Evolutionary conservation across 2,329 filamentous ascomycete genomes (phyloP).

Genomic region (Nectriaceae sp.): DNA sequence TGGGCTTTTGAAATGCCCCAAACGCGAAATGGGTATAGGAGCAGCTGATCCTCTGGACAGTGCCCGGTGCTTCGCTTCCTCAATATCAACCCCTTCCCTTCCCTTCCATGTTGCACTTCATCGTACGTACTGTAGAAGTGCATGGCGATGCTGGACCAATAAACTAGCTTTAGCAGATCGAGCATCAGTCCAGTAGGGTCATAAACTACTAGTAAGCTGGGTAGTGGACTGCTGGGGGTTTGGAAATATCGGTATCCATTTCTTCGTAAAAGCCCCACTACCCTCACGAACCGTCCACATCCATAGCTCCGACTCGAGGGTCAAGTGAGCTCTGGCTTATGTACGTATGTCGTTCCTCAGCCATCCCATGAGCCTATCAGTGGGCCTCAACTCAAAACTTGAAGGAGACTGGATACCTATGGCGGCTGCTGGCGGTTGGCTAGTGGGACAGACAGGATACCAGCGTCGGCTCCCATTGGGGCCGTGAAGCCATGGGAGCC

Average conservation of each 20-base stretch:
- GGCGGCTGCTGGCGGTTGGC: no score
- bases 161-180: neutral
- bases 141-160: neutral
- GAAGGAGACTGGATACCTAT: constrained; percentile 6
- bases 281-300: constrained; percentile 19
- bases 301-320: constrained; percentile 22
- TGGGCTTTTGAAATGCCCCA: neutral
- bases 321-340: constrained; percentile 36
- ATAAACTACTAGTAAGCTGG: neutral
- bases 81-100: constrained; percentile 1
- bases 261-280: constrained; percentile 10
- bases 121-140: neutral
- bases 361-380: constrained; percentile 18
- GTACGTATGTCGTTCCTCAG: constrained; percentile 28
- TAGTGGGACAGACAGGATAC: constrained; percentile 9
- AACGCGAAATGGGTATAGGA: neutral
- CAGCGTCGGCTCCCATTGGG: constrained; percentile 6
- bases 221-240: neutral
- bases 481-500: constrained; percentile 8
- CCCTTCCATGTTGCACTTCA: neutral
- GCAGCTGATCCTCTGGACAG: constrained; percentile 5
- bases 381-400: constrained; percentile 14
- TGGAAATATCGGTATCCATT: neutral
- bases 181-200: neutral
- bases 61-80: constrained; percentile 8